These are phyloP conservation scores for Pseudonitzschia multiseries DNA, from an alignment of 108 stramenopile species.

Conservation along the genomic window DNA sequence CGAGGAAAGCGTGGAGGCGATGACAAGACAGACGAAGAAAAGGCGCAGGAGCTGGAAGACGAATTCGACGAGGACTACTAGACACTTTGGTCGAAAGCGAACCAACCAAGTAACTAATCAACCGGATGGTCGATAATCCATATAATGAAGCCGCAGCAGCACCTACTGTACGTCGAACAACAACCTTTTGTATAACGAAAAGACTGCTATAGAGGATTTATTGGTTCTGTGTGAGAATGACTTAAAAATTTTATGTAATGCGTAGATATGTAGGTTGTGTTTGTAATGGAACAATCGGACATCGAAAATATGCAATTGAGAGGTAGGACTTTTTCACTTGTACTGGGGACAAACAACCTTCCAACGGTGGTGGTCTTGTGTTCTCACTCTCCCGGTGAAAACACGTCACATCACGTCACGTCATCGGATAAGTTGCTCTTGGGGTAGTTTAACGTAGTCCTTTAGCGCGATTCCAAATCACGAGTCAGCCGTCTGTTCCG, in stretches of 20 bases:
- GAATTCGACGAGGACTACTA: conserved; percentile 83
- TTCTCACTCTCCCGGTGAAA: neutral
- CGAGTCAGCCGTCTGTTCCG: conserved; percentile 11
- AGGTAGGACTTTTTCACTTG: neutral
- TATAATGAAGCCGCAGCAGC: neutral
- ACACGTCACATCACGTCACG: too few relatives aligned
- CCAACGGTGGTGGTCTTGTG: neutral
- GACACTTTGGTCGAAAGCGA: neutral
- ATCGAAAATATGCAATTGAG: neutral
- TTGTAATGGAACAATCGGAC: conserved; percentile 19
- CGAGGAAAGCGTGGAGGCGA: conserved; percentile 55
- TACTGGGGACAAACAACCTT: conserved; percentile 1
- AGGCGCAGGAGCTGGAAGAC: conserved; percentile 83
- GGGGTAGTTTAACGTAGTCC: conserved; percentile 4
- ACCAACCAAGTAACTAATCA: neutral
- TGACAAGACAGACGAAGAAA: conserved; percentile 90
- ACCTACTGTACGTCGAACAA: neutral
- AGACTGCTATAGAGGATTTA: too few relatives aligned
- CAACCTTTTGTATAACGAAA: neutral
- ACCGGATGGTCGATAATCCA: neutral
- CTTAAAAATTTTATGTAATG: neutral
- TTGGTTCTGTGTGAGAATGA: neutral
- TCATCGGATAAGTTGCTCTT: neutral
- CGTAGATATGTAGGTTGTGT: neutral
- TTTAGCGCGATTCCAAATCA: conserved; percentile 16